Base-by-base conservation (phyloP, 495 filamentous ascomycete species). In the Podospora australis region DNA sequence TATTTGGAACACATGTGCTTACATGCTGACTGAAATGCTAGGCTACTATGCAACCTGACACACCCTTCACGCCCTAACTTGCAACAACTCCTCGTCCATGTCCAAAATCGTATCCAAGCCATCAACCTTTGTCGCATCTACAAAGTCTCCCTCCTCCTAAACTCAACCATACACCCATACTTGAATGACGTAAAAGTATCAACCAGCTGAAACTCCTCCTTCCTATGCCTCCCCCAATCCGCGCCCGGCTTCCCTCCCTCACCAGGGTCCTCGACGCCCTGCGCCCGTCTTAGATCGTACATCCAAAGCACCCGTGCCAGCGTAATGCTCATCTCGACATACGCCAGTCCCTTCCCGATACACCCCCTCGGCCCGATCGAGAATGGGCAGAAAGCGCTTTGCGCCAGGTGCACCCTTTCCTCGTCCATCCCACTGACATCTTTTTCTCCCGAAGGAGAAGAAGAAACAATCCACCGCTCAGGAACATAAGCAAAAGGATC, bases 101-200 rank as follows among this genome's bases (percentile, higher is more conserved):
- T 19, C 10, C 7, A 11, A 39, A 21, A 46, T 19, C 30, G 19
- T 30, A 17, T 21, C 22, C 24, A 24, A 6, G 6, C 24, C n/a
- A 17, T 28, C 8, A 9, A 16, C 24, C 1, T 3, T 26, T 5
- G 2, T 22, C 23, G 19, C 44, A 14, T n/a, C 41, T 40, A 29
- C 45, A 20, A 50, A 21, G 40, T 57, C 57, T n/a, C n/a, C 30
- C 67, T 52, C 59, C 46, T 62, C 59, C 71, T 56, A 57, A 81
- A 81, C 64, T 80, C 69, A 39, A 81, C 62, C 61, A 78, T 68
- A 2, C 72, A 72, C n/a, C 79, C 79, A 38, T 78, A 61, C 63
- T 78, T 80, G 40, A 68, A 51, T 52, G 77, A 78, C 22, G 78
- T 78, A 60, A 81, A 81, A 29, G 69, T 72, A 55, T 82, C 79